Evolutionary conservation across 2,329 filamentous ascomycete species (phyloP), one percentile per base, ranked within the genome.

Genomic region (Cercospora sojina): DNA sequence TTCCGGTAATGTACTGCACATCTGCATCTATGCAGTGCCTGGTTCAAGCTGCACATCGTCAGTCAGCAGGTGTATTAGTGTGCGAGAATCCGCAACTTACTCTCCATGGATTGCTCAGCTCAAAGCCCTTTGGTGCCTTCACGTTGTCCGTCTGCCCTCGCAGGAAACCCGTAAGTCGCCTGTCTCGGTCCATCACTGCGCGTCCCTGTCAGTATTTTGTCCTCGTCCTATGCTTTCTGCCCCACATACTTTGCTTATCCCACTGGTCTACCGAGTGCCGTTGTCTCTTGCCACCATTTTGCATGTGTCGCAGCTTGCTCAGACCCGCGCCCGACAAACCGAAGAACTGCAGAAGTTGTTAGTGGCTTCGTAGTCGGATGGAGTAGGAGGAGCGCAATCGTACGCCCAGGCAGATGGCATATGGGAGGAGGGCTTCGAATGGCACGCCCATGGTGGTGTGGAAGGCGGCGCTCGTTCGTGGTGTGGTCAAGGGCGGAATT

Each of bases 91-190:
- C 47, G n/a, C 9, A 10, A 76, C 83, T 66, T 83, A 89, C 87
- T 83, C 85, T 87, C 87, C 87, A 90, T 69, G 85, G 85, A 79
- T 88, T 88, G 84, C 85, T 89, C 74, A 89, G 76, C 78, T 89
- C 87, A 79, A 89, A 90, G 67, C 87, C 87, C 64, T 81, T 78
- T 29, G 87, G 87, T 31, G 87, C 87, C 66, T 80, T 78, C 56
- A 83, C 80, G 69, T 83, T 85, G 78, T 87, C 86, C 64, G 86
- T 86, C 76, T 90, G 87, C 67, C 86, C 87, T 79, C 87, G 81
- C 74, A 84, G 74, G 69, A 82, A 84, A 62, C 87, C 87, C 47
- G 87, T 90, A 73, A 90, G 81, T 69, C 87, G 80, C 74, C 83
- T 79, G 77, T 90, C 87, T 77, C 87, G 83, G 73, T 89, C 85